Base-by-base conservation (phyloP, 2,329 filamentous ascomycete species). In the Hortaea sp. region DNA sequence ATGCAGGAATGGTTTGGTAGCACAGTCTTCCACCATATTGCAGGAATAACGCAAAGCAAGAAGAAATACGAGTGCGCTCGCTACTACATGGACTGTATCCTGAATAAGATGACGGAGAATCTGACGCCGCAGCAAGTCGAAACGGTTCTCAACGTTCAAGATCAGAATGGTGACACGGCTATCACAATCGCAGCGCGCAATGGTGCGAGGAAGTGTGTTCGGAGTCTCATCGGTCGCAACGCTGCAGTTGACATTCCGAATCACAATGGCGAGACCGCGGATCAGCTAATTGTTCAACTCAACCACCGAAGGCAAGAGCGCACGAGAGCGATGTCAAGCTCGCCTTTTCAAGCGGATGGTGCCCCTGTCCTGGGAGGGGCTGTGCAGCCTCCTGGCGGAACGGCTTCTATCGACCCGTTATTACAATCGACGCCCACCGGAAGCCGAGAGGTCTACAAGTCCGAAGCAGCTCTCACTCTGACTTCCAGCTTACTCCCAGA, bases 21-120 rank as follows among this genome's bases (percentile, higher is more conserved):
- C 50, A 95, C 88, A 0, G 86, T 95, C 43, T 90, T 98, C 59
- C 92, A 97, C 61, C 90, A 97, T 63, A 89, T 94, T 39, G 87
- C 89, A 12, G 84, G 85, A 44, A 90, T 90, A 57, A 94, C 90
- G 47, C 82, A 82, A 56, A 86, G 84, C 44, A 84, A 88, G 43
- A 85, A 85, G 50, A 95, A 90, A 65, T 88, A 89, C 62, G 83
- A 85, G 20, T 94, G 86, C 59, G 88, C 89, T 30, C 79, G 88
- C 31, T 97, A 97, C 65, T 98, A 98, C 66, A 78, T 95, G 30
- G 90, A 97, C 64, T 84, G 84, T 53, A 82, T 97, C 51, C 74
- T 97, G 46, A 90, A 94, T 65, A 88, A 84, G 63, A 78, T 98
- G 49, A 79, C 82, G 51, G 87, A 94, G 58, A 79, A 81, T 1